Percentiles rank a stretch among this genome's conserved stretches.
These are phyloP conservation scores for Ganoderma lucidum DNA, from an alignment of 1,284 basidiomycete species.

Conservation along the genomic window DNA sequence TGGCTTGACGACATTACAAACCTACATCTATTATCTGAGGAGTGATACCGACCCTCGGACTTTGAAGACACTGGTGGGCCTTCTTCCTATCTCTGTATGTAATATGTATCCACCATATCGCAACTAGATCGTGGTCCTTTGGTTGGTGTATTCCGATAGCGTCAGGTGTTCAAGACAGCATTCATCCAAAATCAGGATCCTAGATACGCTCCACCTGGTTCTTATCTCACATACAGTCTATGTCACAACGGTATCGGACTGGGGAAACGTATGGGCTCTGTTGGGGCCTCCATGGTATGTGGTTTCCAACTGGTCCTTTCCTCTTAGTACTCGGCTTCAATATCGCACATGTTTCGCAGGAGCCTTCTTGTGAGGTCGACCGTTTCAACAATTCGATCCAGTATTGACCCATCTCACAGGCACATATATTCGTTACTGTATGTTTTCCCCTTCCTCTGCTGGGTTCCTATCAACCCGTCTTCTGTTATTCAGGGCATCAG, in stretches of 20 bases:
- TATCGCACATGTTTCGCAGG: neutral
- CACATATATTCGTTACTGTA: constrained; percentile 18
- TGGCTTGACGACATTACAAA: constrained; percentile 16
- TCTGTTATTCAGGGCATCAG: constrained; percentile 11
- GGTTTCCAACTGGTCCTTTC: neutral
- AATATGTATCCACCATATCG: neutral
- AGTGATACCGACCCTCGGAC: neutral
- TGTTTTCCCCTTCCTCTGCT: neutral
- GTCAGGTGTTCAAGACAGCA: neutral
- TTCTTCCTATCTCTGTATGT: neutral
- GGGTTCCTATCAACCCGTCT: neutral
- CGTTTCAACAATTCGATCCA: too few species aligned
- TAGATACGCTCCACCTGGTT: constrained; percentile 21
- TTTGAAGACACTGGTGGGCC: constrained; percentile 16
- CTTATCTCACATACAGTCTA: constrained; percentile 27
- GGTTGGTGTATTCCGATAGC: neutral
- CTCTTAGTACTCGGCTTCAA: neutral
- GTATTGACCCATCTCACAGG: constrained; percentile 7
- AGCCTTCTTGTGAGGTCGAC: constrained; percentile 16
- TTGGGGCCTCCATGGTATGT: constrained; percentile 21
- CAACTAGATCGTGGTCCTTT: neutral
- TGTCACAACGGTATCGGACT: constrained; percentile 15
- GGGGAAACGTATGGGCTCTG: constrained; percentile 2
- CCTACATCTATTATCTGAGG: constrained; percentile 11
- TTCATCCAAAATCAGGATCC: constrained; percentile 16